Evolutionary conservation across 2,329 filamentous ascomycete genomes (phyloP), one percentile per base, ranked within the genome.

Genomic region (Diaporthe sp.): DNA sequence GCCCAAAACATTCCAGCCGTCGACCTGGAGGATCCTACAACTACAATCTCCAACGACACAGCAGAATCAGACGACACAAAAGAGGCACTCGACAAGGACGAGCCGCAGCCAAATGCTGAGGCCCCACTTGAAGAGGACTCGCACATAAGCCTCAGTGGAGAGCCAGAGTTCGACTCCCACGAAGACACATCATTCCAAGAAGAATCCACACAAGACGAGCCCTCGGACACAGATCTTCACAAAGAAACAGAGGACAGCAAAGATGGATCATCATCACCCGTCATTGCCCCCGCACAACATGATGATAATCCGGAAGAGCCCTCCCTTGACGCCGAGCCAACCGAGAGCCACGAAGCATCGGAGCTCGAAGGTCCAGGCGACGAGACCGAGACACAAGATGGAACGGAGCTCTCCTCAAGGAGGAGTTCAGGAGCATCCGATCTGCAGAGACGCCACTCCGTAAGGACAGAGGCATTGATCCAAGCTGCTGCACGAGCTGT

Each of bases 401-500:
- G 72, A 25, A 50, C 61, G 30, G 60, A 70, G n/a, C 15, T 35
- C 22, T 76, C 74, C 17, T 74, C 79, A 10, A 71, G 75, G 28
- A 74, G 75, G 50, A 74, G 71, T 17, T 78, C 79, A n/a, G 42
- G 22, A n/a, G 30, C 61, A 4, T 73, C 74, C 38, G 38, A 77
- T 55, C 77, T 78, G 33, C 72, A 81, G n/a, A 80, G 85, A 35
- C 84, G 84, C n/a, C 80, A 83, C 2, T 88, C 86, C 1, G 78
- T 82, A 13, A 82, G 85, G 7, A 88, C 89, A 2, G 87, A 90
- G 77, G 88, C 86, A 9, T 82, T 89, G 47, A 90, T 90, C 75
- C 87, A 89, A 42, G 86, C 85, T 33, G 88, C 88, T 0, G 88
- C 88, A 1, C 83, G 85, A 68, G 87, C 87, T 30, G 87, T 90